These are phyloP conservation scores for Lathyrus sativus DNA, from an alignment of 306 rosid genomes.

Conservation along the genomic window DNA sequence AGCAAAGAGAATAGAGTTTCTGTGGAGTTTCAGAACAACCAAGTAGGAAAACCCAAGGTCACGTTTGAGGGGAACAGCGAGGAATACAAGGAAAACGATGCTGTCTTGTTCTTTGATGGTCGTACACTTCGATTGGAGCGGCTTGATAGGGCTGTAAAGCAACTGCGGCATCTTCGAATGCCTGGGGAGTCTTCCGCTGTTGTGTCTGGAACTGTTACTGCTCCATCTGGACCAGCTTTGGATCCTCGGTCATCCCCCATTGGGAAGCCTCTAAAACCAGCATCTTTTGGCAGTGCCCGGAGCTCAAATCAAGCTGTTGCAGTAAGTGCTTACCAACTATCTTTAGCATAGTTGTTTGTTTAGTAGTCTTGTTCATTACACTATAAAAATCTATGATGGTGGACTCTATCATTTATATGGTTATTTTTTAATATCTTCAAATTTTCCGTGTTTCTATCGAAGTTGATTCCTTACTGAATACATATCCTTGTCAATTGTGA, in stretches of 20 bases:
- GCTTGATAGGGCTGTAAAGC: slow-evolving; percentile 80
- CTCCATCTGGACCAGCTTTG: slow-evolving; percentile 47
- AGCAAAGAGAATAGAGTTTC: slow-evolving; percentile 80
- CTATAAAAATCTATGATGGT: neutral
- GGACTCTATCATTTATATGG: neutral
- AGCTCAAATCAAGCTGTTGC: slow-evolving; percentile 54
- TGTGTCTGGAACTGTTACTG: slow-evolving; percentile 33
- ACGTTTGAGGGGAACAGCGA: slow-evolving; percentile 84
- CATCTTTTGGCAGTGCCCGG: slow-evolving; percentile 42
- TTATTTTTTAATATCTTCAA: neutral
- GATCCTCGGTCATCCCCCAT: slow-evolving; percentile 78
- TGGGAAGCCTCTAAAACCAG: slow-evolving; percentile 54
- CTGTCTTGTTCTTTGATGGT: slow-evolving; percentile 86
- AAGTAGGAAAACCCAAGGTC: slow-evolving; percentile 78
- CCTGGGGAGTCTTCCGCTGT: slow-evolving; percentile 78
- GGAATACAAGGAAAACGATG: slow-evolving; percentile 84
- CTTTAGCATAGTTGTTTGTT: slow-evolving; percentile 9
- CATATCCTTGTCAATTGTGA: no score
- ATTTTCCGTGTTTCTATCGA: neutral
- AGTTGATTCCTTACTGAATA: neutral
- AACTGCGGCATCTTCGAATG: slow-evolving; percentile 72
- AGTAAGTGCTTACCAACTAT: slow-evolving; percentile 49
- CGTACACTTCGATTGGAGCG: slow-evolving; percentile 72
- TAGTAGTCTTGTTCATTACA: neutral
- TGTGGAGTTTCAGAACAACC: slow-evolving; percentile 89